These are phyloP conservation scores for Globisporangium lucens DNA, from an alignment of 352 stramenopile species.

Conservation along the genomic window DNA sequence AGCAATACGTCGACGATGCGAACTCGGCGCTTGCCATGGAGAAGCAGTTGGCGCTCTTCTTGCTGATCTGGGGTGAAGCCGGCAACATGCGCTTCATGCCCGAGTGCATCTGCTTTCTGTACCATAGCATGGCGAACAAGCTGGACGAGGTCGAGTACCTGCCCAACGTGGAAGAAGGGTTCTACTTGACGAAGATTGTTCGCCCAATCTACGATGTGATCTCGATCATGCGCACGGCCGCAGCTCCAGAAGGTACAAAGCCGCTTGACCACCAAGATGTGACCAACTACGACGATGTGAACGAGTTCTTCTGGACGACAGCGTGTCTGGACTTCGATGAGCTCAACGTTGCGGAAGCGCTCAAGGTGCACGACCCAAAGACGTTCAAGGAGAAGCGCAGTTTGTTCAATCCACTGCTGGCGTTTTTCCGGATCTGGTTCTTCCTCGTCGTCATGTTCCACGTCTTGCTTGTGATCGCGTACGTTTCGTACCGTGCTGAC, in stretches of 20 bases:
- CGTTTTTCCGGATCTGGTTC: conserved; percentile 83
- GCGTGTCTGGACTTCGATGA: conserved; percentile 71
- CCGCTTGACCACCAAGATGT: conserved; percentile 77
- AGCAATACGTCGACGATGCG: conserved; percentile 51
- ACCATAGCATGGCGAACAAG: conserved; percentile 73
- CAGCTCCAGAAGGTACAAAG: conserved; percentile 33
- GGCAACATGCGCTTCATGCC: conserved; percentile 88
- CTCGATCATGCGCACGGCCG: conserved; percentile 64
- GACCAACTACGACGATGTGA: conserved; percentile 88
- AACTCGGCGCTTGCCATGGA: conserved; percentile 45
- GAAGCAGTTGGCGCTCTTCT: conserved; percentile 74
- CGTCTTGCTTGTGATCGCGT: conserved; percentile 57
- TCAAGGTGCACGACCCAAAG: conserved; percentile 69
- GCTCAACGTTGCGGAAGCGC: conserved; percentile 56
- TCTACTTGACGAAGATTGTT: conserved; percentile 66
- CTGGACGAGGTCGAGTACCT: conserved; percentile 57
- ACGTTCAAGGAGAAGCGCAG: conserved; percentile 87
- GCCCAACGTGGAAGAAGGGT: conserved; percentile 43
- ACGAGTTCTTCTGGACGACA: conserved; percentile 85
- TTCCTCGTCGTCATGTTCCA: conserved; percentile 79
- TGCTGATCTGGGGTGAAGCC: conserved; percentile 82
- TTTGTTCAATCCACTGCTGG: conserved; percentile 80
- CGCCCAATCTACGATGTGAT: conserved; percentile 78
- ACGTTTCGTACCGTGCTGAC: conserved; percentile 68
- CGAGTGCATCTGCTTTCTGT: conserved; percentile 88